A percentile compares a stretch with the other conserved stretches of the same genome.
phyloP scores from a whole-genome alignment of 2,329 filamentous ascomycete species.

The Lachnum nothofagi region DNA sequence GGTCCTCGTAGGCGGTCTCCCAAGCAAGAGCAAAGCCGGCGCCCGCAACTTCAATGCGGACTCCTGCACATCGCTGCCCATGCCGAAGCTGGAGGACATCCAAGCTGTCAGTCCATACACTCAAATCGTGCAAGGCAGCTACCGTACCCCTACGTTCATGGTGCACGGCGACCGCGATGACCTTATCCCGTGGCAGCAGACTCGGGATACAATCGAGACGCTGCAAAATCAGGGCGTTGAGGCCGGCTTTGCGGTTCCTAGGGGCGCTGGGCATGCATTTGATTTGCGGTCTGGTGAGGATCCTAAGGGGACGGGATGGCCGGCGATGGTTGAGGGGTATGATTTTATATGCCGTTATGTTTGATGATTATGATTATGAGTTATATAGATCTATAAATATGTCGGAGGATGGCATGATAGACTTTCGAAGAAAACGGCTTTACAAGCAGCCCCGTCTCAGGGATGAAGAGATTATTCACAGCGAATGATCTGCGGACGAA shows the following conservation, averaged over 20 bases:
- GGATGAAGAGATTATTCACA: no score
- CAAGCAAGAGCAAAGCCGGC: conserved; percentile 1
- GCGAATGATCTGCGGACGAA: no score
- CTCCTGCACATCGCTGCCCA: conserved; percentile 1
- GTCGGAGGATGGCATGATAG: no score
- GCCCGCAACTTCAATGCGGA: background rate
- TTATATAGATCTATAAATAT: background rate
- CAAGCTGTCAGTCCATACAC: conserved; percentile 26
- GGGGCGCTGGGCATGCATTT: conserved; percentile 12
- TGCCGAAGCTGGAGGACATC: conserved; percentile 13
- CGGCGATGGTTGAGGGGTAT: conserved; percentile 11
- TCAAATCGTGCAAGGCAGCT: conserved; percentile 31
- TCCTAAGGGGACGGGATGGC: conserved; percentile 1
- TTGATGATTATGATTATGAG: background rate
- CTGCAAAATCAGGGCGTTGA: conserved; percentile 21
- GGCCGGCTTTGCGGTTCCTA: conserved; percentile 8
- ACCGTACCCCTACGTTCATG: conserved; percentile 34
- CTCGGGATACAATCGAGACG: conserved; percentile 20
- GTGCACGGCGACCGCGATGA: conserved; percentile 33
- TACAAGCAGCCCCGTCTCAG: no score
- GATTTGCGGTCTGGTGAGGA: conserved; percentile 10
- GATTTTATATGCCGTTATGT: conserved; percentile 8
- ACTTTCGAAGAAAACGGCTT: no score
- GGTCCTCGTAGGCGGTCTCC: conserved; percentile 32
- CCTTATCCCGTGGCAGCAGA: conserved; percentile 33